Evolutionary conservation across 208 protist genomes (phyloP), one percentile per base, ranked within the genome.

Genomic region (Leishmania guyanensis): DNA sequence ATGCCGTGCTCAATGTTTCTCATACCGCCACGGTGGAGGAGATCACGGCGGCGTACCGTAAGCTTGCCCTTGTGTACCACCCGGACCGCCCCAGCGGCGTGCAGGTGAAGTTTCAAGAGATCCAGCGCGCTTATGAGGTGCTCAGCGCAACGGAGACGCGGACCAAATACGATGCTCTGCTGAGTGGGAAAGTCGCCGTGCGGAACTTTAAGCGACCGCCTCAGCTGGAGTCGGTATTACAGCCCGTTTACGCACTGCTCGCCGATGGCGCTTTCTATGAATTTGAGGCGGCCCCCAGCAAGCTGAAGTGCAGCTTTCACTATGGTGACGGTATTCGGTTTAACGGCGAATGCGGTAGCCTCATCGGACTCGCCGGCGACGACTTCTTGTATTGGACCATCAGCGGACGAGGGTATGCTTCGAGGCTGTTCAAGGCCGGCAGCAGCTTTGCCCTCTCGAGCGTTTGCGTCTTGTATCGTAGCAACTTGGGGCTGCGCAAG

Each of bases 111-210:
- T 98, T 98, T 81, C 89, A 95, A 43, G 62, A 90, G 54, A 90
- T 99, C 14, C 96, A 94, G 73, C 87, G 93, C 16, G 99, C 99
- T 9, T 99, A 99, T 82, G 98, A 99, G 71, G 90, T 99, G 17
- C 90, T 99, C 1, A 87, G 82, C 20, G 90, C 99, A 78, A 53
- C 68, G n/a, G 71, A 98, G 60, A 98, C 97, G 77, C 92, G 98
- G 39, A 60, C 90, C 39, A 74, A 95, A 26, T 99, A 99, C 87
- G 99, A 99, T 68, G 77, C 75, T 5, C 81, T 90, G 2, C 33
- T 93, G 43, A 79, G 75, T 56, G 78, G 82, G 50, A 82, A 77
- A 51, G 29, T 69, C 0, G 36, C 48, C 16, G 66, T 93, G 74
- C 81, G 81, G 22, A 86, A 88, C 36, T 96, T 97, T 65, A 89